A percentile compares a stretch with the other conserved stretches of the same genome.
Evolutionary conservation across 83 land plant species (phyloP).

Genomic region (Picea abies): DNA sequence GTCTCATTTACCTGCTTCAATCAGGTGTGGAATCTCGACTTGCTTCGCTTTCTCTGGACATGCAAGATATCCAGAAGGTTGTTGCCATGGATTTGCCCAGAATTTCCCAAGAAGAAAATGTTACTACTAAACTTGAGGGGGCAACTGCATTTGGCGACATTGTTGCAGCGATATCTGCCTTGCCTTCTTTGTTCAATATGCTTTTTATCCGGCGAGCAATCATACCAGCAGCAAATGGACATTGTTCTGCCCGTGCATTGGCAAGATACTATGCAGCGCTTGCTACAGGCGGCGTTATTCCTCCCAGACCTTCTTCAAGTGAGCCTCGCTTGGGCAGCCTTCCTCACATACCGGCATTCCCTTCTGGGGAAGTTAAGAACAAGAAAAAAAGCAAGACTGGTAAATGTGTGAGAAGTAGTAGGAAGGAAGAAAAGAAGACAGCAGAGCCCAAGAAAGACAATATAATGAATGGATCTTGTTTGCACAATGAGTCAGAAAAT

Average conservation of each 20-base stretch:
- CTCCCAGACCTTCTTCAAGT: constrained; percentile 65
- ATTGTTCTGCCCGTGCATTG: constrained; percentile 97
- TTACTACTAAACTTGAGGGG: neutral
- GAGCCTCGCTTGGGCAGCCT: constrained; percentile 85
- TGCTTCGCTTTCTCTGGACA: constrained; percentile 78
- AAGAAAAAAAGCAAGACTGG: constrained; percentile 23
- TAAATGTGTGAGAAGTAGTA: constrained; percentile 5
- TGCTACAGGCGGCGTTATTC: constrained; percentile 63
- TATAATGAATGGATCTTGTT: neutral
- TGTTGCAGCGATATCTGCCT: constrained; percentile 30
- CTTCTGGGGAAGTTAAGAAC: constrained; percentile 25
- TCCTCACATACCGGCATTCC: constrained; percentile 60
- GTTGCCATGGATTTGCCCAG: constrained; percentile 4
- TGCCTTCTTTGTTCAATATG: constrained; percentile 81
- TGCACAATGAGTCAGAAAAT: constrained; percentile 3
- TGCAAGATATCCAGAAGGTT: constrained; percentile 44
- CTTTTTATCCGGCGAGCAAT: constrained; percentile 82
- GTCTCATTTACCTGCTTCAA: constrained; percentile 9
- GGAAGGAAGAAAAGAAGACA: constrained; percentile 20
- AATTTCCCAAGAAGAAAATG: constrained; percentile 1
- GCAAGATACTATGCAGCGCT: constrained; percentile 94
- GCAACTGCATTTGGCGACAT: constrained; percentile 25
- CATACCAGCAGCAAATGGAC: constrained; percentile 97
- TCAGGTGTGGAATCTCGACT: constrained; percentile 94
- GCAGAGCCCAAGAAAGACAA: constrained; percentile 19